Conservation (phyloP, 139 green algal species). For the Microglena sp. region DNA sequence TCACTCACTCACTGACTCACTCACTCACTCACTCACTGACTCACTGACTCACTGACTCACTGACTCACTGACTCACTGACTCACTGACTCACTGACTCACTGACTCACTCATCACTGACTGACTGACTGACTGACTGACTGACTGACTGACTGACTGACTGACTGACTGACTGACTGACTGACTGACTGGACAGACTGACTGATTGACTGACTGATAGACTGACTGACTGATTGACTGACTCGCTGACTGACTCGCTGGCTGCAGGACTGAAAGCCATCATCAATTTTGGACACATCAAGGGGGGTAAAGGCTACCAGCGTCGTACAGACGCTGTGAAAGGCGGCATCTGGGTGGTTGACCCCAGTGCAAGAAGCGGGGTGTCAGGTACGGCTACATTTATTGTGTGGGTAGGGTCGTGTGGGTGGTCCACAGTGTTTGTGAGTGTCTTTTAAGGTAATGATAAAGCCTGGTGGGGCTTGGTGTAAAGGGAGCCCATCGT, state of each 20-base stretch:
- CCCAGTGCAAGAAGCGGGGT: background rate
- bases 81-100: background rate
- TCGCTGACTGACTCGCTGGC: too few species aligned
- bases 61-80: too few species aligned
- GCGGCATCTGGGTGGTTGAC: constrained; percentile 48
- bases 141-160: background rate
- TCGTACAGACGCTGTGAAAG: constrained; percentile 46
- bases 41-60: too few species aligned
- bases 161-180: background rate
- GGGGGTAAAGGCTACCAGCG: too few species aligned
- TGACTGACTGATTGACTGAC: too few species aligned
- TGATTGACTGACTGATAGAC: too few species aligned
- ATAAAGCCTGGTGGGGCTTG: too few species aligned
- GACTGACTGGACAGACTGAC: too few species aligned
- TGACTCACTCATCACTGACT: too few species aligned
- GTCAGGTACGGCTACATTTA: background rate
- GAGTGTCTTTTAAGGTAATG: background rate
- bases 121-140: background rate
- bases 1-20: too few species aligned
- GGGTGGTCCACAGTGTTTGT: background rate
- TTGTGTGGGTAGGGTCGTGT: background rate
- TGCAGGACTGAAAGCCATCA: constrained; percentile 2
- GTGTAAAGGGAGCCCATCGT: too few species aligned
- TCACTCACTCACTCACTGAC: too few species aligned
- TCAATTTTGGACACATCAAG: constrained; percentile 44